phyloP scores from a whole-genome alignment of 2,329 filamentous ascomycete species.

The Talaromyces funiculosus region DNA sequence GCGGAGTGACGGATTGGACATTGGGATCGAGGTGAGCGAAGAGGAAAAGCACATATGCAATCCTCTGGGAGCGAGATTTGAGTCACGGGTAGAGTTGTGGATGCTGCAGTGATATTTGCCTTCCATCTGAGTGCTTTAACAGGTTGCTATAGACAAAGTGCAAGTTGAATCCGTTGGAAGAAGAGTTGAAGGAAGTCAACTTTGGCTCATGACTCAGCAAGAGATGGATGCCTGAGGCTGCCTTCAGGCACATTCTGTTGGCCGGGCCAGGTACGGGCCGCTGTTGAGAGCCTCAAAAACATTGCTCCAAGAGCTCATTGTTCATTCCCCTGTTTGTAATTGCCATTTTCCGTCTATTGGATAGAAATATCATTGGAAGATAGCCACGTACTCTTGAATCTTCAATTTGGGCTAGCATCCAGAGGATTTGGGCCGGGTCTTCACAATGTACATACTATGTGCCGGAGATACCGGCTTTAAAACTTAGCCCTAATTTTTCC shows the following conservation, averaged over 20 bases:
- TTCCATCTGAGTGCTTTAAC: neutral
- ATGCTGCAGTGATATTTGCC: neutral
- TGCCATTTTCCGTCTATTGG: neutral
- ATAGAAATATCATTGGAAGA: neutral
- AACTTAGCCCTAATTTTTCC: neutral
- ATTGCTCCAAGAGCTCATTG: neutral
- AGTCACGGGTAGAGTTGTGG: neutral
- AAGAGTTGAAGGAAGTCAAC: neutral
- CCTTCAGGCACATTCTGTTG: neutral
- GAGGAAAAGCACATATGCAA: neutral
- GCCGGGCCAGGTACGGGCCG: neutral
- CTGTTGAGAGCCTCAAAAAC: neutral
- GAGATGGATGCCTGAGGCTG: neutral
- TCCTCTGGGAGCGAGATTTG: neutral
- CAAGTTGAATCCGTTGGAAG: neutral
- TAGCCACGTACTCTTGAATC: neutral
- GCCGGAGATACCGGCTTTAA: neutral
- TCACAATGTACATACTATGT: neutral
- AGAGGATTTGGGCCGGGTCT: neutral
- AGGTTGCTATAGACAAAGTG: neutral
- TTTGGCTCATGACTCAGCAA: neutral
- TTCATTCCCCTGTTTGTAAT: neutral
- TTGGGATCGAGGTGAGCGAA: slow-evolving; percentile 4
- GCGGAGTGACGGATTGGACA: slow-evolving; percentile 7
- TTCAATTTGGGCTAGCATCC: neutral